phyloP scores from a whole-genome alignment of 2,329 filamentous ascomycete genomes.

The Epichloe gansuensis region DNA sequence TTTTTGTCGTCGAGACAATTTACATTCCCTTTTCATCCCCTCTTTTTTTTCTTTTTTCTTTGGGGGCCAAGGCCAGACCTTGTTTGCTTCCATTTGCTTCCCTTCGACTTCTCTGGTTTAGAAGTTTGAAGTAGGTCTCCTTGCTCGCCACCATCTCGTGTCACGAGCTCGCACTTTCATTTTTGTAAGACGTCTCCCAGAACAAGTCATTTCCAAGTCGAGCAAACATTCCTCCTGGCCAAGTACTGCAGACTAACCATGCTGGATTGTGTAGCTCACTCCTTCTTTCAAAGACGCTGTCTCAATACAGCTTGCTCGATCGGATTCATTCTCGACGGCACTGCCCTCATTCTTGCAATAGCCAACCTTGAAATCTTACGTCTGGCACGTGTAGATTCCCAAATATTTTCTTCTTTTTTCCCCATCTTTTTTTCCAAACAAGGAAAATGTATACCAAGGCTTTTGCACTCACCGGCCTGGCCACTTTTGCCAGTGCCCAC shows the following conservation, averaged over 20 bases:
- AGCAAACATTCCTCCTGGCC: neutral
- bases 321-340: constrained; percentile 14
- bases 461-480: constrained; percentile 42
- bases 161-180: neutral
- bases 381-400: constrained; percentile 20
- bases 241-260: neutral
- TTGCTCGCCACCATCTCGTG: constrained; percentile 8
- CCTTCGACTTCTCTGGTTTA: constrained; percentile 15
- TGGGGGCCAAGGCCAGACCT: constrained; percentile 25
- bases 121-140: constrained; percentile 3
- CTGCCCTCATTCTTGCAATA: constrained; percentile 2
- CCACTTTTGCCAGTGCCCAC: constrained; percentile 55
- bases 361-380: constrained; percentile 13
- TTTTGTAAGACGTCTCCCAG: neutral
- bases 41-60: constrained; percentile 8
- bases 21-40: constrained; percentile 13
- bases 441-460: constrained; percentile 38
- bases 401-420: constrained; percentile 13
- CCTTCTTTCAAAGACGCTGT: neutral
- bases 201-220: no score
- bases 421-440: neutral
- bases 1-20: constrained; percentile 21
- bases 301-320: neutral
- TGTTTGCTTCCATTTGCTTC: constrained; percentile 8
- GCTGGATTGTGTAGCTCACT: neutral